These are phyloP conservation scores for Protea cynaroides DNA, from an alignment of 164 flowering plant genomes.

Conservation along the genomic window DNA sequence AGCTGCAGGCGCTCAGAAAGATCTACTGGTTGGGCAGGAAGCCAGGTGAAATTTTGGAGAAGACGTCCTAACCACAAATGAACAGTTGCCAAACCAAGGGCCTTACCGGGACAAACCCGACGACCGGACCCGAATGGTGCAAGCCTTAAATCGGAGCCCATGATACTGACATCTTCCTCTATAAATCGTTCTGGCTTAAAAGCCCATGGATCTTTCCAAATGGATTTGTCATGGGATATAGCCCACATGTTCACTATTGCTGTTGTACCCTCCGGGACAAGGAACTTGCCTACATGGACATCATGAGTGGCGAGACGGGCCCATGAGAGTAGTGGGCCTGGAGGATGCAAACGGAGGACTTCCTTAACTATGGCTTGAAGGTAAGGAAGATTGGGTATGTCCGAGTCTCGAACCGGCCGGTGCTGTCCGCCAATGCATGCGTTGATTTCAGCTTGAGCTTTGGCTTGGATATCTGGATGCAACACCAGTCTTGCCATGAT, in stretches of 20 bases:
- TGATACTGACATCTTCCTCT: slow-evolving; percentile 54
- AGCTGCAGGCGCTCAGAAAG: slow-evolving; percentile 61
- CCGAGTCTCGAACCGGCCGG: slow-evolving; percentile 38
- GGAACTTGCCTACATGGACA: slow-evolving; percentile 47
- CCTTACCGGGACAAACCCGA: slow-evolving; percentile 69
- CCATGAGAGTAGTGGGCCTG: slow-evolving; percentile 88
- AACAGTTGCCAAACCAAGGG: slow-evolving; percentile 59
- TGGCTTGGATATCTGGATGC: slow-evolving; percentile 67
- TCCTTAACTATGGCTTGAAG: slow-evolving; percentile 73
- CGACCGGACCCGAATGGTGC: slow-evolving; percentile 85
- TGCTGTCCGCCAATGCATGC: slow-evolving; percentile 28
- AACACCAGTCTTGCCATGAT: slow-evolving; percentile 64
- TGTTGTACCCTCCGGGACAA: slow-evolving; percentile 72
- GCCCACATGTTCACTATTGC: slow-evolving; percentile 99
- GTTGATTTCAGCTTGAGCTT: slow-evolving; percentile 55
- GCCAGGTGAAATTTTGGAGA: slow-evolving; percentile 55
- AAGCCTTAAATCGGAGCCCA: slow-evolving; percentile 72
- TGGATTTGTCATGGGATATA: slow-evolving; percentile 58
- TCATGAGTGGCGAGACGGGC: slow-evolving; percentile 73
- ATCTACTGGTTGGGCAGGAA: slow-evolving; percentile 47
- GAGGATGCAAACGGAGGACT: slow-evolving; percentile 73
- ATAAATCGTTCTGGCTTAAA: slow-evolving; percentile 65
- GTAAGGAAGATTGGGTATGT: slow-evolving; percentile 55
- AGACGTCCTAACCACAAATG: slow-evolving; percentile 64
- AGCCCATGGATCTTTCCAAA: slow-evolving; percentile 64